Percentiles rank a stretch among this genome's conserved stretches.
Conservation (phyloP, 768 basidiomycete species). For the Xerocomus brunneocitrinus region DNA sequence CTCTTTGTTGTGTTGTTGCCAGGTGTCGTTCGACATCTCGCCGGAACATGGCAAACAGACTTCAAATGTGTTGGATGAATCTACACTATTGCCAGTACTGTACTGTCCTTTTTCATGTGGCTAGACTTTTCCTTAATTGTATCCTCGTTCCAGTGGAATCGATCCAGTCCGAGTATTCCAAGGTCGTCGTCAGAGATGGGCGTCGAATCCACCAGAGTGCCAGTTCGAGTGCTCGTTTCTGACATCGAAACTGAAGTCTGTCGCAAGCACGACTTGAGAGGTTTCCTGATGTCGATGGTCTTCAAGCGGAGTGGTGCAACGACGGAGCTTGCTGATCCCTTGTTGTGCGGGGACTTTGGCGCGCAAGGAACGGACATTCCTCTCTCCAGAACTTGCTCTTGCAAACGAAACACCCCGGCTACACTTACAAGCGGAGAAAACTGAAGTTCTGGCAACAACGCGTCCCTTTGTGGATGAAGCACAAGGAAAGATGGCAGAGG, state of each 20-base stretch:
- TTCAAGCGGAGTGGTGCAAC: too few species aligned
- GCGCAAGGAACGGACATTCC: not conserved
- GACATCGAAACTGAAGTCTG: not conserved
- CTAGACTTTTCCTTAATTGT: conserved; percentile 11
- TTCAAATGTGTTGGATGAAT: too few species aligned
- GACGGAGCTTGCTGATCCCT: too few species aligned
- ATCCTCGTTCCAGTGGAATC: conserved; percentile 19
- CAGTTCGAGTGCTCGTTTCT: not conserved
- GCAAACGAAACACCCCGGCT: conserved; percentile 3
- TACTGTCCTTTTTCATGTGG: conserved; percentile 21
- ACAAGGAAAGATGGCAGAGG: conserved; percentile 16
- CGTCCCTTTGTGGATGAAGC: conserved; percentile 1
- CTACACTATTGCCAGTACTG: conserved; percentile 13
- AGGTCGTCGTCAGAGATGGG: conserved; percentile 16
- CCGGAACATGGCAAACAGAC: too few species aligned
- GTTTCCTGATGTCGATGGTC: not conserved
- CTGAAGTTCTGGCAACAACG: conserved; percentile 10
- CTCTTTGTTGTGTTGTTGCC: too few species aligned
- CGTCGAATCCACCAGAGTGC: conserved; percentile 11
- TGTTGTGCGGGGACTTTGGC: too few species aligned
- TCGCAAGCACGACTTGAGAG: not conserved
- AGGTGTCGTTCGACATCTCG: too few species aligned
- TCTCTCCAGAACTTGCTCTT: not conserved
- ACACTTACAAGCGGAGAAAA: conserved; percentile 19
- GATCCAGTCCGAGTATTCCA: conserved; percentile 25